Base-by-base conservation (phyloP, 108 stramenopile genomes). In the Ochromonas danica region DNA sequence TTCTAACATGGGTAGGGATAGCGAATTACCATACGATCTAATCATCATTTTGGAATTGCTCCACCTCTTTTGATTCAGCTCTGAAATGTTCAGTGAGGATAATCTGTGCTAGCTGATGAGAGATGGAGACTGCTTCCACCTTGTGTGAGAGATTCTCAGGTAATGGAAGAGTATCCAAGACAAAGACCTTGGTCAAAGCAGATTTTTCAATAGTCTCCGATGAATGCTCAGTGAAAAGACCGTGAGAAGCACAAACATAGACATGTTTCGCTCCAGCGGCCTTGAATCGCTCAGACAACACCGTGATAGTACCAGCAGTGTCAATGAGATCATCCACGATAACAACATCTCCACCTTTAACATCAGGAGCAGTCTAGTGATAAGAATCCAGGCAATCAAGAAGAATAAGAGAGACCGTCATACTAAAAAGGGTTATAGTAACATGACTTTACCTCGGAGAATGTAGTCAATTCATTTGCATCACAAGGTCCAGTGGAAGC, bases 261-360 rank as follows among this genome's bases (percentile, higher is more conserved):
- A 85, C 71, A 33, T 82, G 65, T 45, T 83, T 71, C 0, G 67
- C 70, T 0, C 65, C 82, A 67, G 82, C 38, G 40, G 79, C 62
- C 78, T 61, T 77, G 2, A 83, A 75, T 45, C 60, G 78, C 17
- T 82, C 63, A n/a, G 85, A 77, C 0, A 83, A 61, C 17, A 57
- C 65, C 30, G 22, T 40, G 17, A 83, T 42, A 38, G 82, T 85
- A 3, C 83, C 82, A 0, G 81, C 85, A 0, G 81, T 83, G 78
- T 85, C 85, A 39, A 85, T 78, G 33, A 85, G 42, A 71, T 85
- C 84, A 57, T 85, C 84, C 0, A 85, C 82, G 43, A 85, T 82
- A 33, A 85, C 62, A n/a, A 85, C 84, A 63, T 81, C 79, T 17
- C 62, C 22, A 82, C 84, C 78, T 84, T 70, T 33, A 60, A 80